Conservation (phyloP, 148 eudicot genomes). For the Spergularia marina region DNA sequence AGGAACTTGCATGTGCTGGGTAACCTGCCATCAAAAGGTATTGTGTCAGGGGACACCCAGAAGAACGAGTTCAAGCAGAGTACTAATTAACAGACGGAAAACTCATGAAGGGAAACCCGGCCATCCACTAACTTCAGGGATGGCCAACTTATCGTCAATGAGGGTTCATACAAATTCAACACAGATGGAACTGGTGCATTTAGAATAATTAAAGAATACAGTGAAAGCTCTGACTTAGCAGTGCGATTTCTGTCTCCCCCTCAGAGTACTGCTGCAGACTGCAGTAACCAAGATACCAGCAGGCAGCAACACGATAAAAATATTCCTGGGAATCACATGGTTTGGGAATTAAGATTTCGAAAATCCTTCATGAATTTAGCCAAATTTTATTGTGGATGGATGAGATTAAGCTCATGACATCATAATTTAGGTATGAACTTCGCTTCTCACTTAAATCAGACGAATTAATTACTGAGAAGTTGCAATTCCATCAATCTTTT, state of each 20-base stretch:
- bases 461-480: no score
- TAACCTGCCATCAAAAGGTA: constrained; percentile 38
- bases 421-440: not conserved
- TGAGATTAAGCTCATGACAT: not conserved
- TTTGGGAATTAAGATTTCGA: not conserved
- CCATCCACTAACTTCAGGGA: not conserved
- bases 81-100: not conserved
- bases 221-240: not conserved
- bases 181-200: not conserved
- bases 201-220: not conserved
- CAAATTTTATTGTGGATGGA: not conserved
- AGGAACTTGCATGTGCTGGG: constrained; percentile 87
- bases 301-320: not conserved
- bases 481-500: no score
- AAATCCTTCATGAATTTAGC: not conserved
- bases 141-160: not conserved
- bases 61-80: not conserved
- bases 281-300: not conserved
- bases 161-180: not conserved
- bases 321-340: not conserved
- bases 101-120: not conserved
- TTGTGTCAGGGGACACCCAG: not conserved
- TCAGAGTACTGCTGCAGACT: not conserved
- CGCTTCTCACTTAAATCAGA: no score
- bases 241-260: not conserved